Conservation (phyloP, 2,329 filamentous ascomycete species). For the Conoideocrella luteorostrata region DNA sequence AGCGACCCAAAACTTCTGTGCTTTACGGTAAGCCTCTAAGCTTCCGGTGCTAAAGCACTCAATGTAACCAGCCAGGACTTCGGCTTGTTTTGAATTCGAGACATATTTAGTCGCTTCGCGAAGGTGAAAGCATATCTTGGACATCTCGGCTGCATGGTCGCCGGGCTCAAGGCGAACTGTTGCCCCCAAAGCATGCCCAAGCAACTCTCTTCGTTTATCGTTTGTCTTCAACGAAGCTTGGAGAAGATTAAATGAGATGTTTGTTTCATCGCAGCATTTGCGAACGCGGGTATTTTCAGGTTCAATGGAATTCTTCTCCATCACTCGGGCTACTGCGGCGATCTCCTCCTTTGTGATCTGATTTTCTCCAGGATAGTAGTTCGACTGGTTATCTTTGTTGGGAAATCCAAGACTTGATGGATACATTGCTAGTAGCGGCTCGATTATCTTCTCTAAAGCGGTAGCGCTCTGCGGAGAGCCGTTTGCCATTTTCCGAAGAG, state of each 20-base stretch:
- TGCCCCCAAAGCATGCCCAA: no score
- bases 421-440: conserved; percentile 28
- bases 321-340: conserved; percentile 40
- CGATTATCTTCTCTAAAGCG: conserved; percentile 37
- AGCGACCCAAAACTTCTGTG: conserved; percentile 50
- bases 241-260: conserved; percentile 38
- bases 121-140: conserved; percentile 39
- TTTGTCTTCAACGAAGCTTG: conserved; percentile 21
- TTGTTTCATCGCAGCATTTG: conserved; percentile 18
- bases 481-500: conserved; percentile 36
- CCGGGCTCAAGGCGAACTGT: conserved; percentile 36
- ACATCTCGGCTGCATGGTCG: conserved; percentile 46
- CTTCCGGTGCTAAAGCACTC: conserved; percentile 51
- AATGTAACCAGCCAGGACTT: conserved; percentile 46
- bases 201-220: not conserved
- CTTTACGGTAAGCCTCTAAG: conserved; percentile 48
- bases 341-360: conserved; percentile 47
- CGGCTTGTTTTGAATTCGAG: conserved; percentile 44
- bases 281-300: conserved; percentile 52
- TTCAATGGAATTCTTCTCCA: conserved; percentile 43
- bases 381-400: conserved; percentile 42
- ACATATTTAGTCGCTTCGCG: conserved; percentile 41
- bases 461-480: conserved; percentile 14
- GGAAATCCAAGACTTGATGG: conserved; percentile 52
- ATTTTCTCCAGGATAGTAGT: conserved; percentile 47